A percentile compares a stretch with the other conserved stretches of the same genome.
phyloP scores from a whole-genome alignment of 169 alveolate genomes.

The Cryptosporidium muris region DNA sequence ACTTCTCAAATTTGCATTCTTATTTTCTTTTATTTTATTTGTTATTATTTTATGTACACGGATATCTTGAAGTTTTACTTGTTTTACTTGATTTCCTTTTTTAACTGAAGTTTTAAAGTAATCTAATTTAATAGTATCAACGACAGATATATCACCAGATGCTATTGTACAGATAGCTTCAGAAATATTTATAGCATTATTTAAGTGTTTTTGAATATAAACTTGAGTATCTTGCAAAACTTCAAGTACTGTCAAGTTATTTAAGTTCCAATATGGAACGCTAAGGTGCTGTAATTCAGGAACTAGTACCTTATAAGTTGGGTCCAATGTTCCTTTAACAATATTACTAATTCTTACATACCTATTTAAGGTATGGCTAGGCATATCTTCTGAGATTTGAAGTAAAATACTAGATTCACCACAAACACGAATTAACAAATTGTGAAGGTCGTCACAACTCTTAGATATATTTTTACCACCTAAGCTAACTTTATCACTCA shows the following conservation, averaged over 20 bases:
- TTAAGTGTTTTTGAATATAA: conserved; percentile 58
- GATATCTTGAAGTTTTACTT: conserved; percentile 17
- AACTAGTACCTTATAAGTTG: conserved; percentile 59
- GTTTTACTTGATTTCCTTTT: conserved; percentile 2
- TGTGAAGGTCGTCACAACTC: conserved; percentile 46
- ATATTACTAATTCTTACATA: conserved; percentile 55
- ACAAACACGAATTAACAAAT: conserved; percentile 42
- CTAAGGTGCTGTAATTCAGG: conserved; percentile 69
- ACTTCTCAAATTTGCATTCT: conserved; percentile 32
- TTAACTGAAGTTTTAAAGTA: conserved; percentile 17
- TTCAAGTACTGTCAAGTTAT: conserved; percentile 17
- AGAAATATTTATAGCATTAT: conserved; percentile 57
- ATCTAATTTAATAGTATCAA: conserved; percentile 39
- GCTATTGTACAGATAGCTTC: conserved; percentile 53
- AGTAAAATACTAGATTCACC: conserved; percentile 66
- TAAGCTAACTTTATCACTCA: conserved; percentile 20
- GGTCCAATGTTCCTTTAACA: conserved; percentile 65
- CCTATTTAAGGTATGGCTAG: conserved; percentile 64
- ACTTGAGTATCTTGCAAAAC: conserved; percentile 34
- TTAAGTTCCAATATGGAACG: conserved; percentile 68
- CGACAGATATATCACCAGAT: conserved; percentile 58
- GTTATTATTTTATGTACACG: conserved; percentile 57
- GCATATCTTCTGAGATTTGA: conserved; percentile 55
- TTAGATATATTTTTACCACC: conserved; percentile 58
- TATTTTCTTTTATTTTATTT: conserved; percentile 38